Conservation (phyloP, 306 rosid species). For the Coriaria nepalensis region DNA sequence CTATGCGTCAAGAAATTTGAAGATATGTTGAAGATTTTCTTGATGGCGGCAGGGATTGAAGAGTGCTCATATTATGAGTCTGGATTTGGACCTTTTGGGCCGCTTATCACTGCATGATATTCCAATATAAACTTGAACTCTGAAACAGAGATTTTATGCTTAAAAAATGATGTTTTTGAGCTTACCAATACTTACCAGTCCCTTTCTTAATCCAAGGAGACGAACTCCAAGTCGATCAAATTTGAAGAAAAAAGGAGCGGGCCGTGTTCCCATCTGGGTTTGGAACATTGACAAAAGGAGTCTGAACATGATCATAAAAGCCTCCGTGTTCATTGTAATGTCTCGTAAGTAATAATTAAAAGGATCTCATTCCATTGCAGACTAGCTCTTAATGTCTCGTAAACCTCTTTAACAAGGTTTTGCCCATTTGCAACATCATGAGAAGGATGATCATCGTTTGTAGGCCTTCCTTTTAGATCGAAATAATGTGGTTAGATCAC, state of each 20-base stretch:
- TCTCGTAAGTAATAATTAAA: constrained; percentile 67
- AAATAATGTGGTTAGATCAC: constrained; percentile 80
- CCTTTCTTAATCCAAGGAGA: constrained; percentile 97
- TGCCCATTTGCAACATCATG: constrained; percentile 91
- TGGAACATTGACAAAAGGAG: constrained; percentile 70
- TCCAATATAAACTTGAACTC: constrained; percentile 1
- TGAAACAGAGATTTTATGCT: background rate
- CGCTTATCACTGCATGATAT: constrained; percentile 39
- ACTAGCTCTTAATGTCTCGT: constrained; percentile 65
- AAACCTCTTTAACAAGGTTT: constrained; percentile 72
- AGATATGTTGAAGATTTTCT: constrained; percentile 74
- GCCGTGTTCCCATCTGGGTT: constrained; percentile 87
- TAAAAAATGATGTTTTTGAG: background rate
- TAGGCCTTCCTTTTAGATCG: constrained; percentile 49
- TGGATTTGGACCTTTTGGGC: constrained; percentile 56
- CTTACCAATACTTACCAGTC: constrained; percentile 29
- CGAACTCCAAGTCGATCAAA: constrained; percentile 90
- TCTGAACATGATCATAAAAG: constrained; percentile 69
- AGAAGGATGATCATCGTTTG: constrained; percentile 85
- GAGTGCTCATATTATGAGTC: constrained; percentile 86
- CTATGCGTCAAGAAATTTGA: constrained; percentile 78
- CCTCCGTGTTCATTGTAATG: constrained; percentile 97
- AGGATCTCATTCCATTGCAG: constrained; percentile 89
- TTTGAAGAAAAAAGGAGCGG: constrained; percentile 79
- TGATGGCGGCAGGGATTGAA: constrained; percentile 83